phyloP scores from a whole-genome alignment of 208 protist species.

The Sergeia podlipaevii region DNA sequence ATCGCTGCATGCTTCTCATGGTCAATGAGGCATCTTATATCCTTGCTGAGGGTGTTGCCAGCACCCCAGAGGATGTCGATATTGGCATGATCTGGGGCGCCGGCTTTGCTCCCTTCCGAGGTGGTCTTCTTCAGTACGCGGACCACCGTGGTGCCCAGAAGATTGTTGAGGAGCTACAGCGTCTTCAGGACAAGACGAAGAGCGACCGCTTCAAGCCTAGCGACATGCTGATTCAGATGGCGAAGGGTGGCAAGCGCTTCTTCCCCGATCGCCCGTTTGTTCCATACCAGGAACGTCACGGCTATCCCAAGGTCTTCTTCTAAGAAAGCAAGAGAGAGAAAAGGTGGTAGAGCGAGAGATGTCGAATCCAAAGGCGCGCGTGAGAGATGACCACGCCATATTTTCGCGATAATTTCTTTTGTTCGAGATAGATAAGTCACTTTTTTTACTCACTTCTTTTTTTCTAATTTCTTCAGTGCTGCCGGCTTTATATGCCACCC shows the following conservation, averaged over 20 bases:
- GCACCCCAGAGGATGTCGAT: constrained; percentile 72
- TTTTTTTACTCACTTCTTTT: constrained; percentile 12
- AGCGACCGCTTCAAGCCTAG: constrained; percentile 60
- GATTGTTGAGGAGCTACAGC: constrained; percentile 48
- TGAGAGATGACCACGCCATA: too few species aligned
- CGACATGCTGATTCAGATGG: constrained; percentile 58
- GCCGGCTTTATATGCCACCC: too few species aligned
- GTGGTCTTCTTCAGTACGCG: constrained; percentile 76
- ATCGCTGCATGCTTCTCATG: constrained; percentile 83
- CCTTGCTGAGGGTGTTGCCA: constrained; percentile 62
- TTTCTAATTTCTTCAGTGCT: constrained; percentile 1
- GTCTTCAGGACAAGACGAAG: constrained; percentile 38
- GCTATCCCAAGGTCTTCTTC: constrained; percentile 44
- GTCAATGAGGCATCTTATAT: constrained; percentile 81
- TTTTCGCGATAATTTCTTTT: too few species aligned
- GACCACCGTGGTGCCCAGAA: constrained; percentile 56
- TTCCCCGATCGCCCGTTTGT: constrained; percentile 76
- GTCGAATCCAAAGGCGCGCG: too few species aligned
- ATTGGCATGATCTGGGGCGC: constrained; percentile 87
- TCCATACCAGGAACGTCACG: constrained; percentile 65
- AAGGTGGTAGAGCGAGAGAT: too few species aligned
- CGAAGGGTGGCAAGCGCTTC: constrained; percentile 50
- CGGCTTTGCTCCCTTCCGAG: constrained; percentile 81
- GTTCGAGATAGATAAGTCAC: background rate
- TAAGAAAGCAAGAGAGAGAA: constrained; percentile 22